Evolutionary conservation across 495 filamentous ascomycete genomes (phyloP), one percentile per base, ranked within the genome.

Genomic region (Immersiella caudata): DNA sequence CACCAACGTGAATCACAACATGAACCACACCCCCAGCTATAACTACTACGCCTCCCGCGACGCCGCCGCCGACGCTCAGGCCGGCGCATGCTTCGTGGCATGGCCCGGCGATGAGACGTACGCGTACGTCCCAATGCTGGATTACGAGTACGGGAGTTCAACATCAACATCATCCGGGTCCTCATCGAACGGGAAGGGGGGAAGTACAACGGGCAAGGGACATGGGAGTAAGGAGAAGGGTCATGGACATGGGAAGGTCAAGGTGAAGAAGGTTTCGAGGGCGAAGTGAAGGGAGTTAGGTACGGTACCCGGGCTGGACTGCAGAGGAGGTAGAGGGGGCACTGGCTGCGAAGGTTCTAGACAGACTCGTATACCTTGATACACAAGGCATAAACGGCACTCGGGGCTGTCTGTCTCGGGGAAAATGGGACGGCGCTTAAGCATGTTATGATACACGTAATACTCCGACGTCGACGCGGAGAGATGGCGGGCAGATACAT

Each of bases 81-180:
- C 22, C 61, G 61, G 61, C 4, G 61, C 46, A 49, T 64, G 46
- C 21, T 58, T 65, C 14, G 50, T 65, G 18, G 63, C 63, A 50
- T 65, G 63, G 63, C 63, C 63, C 25, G 63, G 51, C 16, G 63
- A 65, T 12, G 51, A 65, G 29, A 11, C 49, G 0, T 46, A 63
- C n/a, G 22, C 16, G 2, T 22, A 61, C 22, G n/a, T 12, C n/a
- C 12, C 40, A 12, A 46, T 46, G 40, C 40, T 46, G 9, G 40
- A 46, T 14, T 46, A 46, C 40, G 40, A 46, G 40, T 46, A 46
- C 40, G 40, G 40, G 25, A n/a, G n/a, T n/a, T n/a, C n/a, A n/a
- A 3, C 24, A 29, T 21, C 18, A 7, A 8, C 56, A 18, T 35
- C 56, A 18, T 26, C 54, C 9, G 54, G 54, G 54, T 16, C 52